phyloP scores from a whole-genome alignment of 192 early-diverging fungal genomes.

The Backusella tuberculispora region DNA sequence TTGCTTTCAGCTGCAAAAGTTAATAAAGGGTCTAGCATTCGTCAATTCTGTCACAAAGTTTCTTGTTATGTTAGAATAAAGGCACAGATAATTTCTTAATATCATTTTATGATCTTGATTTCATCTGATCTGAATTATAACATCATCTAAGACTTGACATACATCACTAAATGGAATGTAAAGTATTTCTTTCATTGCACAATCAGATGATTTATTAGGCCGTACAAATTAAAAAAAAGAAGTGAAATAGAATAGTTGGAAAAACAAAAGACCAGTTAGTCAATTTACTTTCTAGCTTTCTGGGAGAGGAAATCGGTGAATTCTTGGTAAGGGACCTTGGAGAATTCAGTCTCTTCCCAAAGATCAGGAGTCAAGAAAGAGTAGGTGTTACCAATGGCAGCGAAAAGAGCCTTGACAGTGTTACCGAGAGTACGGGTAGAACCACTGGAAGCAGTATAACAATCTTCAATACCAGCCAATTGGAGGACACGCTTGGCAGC shows the following conservation, averaged over 20 bases:
- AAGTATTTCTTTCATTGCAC: not conserved
- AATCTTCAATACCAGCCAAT: slow-evolving; percentile 96
- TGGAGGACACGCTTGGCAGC: slow-evolving; percentile 94
- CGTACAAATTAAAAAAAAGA: not conserved
- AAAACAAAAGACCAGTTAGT: not conserved
- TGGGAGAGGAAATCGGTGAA: slow-evolving; percentile 50
- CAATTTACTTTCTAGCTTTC: slow-evolving; percentile 29
- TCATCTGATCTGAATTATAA: too few relatives aligned
- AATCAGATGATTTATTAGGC: not conserved
- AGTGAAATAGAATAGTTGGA: not conserved
- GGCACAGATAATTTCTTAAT: too few relatives aligned
- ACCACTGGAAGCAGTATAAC: slow-evolving; percentile 95
- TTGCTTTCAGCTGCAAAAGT: too few relatives aligned
- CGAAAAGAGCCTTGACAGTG: slow-evolving; percentile 99
- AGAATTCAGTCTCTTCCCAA: slow-evolving; percentile 90
- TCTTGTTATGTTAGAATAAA: too few relatives aligned
- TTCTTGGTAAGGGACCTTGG: slow-evolving; percentile 22
- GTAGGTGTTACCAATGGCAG: slow-evolving; percentile 95
- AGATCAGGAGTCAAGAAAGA: slow-evolving; percentile 96
- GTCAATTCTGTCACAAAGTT: too few relatives aligned
- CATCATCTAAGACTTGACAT: too few relatives aligned
- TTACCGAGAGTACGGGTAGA: slow-evolving; percentile 98
- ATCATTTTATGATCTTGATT: too few relatives aligned
- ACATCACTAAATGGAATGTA: too few relatives aligned
- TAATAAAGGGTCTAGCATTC: too few relatives aligned